Evolutionary conservation across 1,139 yeast genomes (phyloP), one percentile per base, ranked within the genome.

Genomic region (Zygosaccharomyces sapae): DNA sequence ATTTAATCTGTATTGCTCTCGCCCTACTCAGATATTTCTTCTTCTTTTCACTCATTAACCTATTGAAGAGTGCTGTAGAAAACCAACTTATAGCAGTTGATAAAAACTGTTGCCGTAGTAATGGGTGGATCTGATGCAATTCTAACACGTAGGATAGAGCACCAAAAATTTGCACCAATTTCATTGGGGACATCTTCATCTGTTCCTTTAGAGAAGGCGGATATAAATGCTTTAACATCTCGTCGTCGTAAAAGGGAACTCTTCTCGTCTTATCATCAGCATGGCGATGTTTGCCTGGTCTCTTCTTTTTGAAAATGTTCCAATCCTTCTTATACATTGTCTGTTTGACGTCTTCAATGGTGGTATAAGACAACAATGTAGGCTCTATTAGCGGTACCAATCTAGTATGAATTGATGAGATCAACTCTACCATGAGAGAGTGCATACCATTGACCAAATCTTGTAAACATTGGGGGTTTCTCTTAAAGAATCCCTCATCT

Each of bases 131-230:
- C 49, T 82, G 80, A 63, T 87, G 95, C 36, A 90, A 71, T 53
- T 86, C 89, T 60, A 90, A 72, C 3, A 92, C 95, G 62, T 90
- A 89, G 47, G 88, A 76, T 44, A 92, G 74, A 0, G 97, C 96
- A 20, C 96, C 94, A 50, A 92, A 74, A 1, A 90, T 86, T 59
- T 94, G 95, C 19, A 90, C 80, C 47, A 90, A 77, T 57, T 81
- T 83, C 45, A 90, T 71, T 0, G 99, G 98, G 0, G 97, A 86
- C 3, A 97, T 96, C 61, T 81, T 83, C 68, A 77, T 72, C 52
- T 80, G 80, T 50, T 88, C 90, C 35, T 68, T 70, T 2, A 80
- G 73, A 0, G 83, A 68, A 9, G 94, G 94, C 8, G 92, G 92
- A 54, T 80, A 84, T 45, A 85, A 68, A 80, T 81, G 83, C 46